A percentile compares a stretch with the other conserved stretches of the same genome.
Evolutionary conservation across 2,329 filamentous ascomycete species (phyloP).

Genomic region (Lachnellula willkommii): DNA sequence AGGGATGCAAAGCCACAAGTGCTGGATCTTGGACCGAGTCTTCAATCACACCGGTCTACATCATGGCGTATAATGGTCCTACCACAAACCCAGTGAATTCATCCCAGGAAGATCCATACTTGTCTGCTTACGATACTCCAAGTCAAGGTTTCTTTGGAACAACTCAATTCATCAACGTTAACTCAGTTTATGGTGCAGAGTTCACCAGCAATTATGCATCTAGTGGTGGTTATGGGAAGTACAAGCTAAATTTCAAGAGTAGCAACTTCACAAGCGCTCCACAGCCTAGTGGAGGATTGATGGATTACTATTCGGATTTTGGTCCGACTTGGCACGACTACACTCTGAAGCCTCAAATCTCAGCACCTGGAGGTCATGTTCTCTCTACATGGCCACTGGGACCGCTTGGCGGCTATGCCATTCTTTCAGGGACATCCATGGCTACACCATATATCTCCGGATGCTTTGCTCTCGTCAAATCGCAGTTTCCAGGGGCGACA

Average conservation of each 20-base stretch:
- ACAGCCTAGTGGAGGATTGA: conserved; percentile 12
- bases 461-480: conserved; percentile 34
- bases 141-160: conserved; percentile 11
- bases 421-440: conserved; percentile 36
- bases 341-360: conserved; percentile 17
- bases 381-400: conserved; percentile 34
- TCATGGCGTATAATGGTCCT: conserved; percentile 13
- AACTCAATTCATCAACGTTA: conserved; percentile 10
- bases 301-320: conserved; percentile 19
- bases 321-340: conserved; percentile 16
- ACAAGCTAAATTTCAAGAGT: conserved; percentile 10
- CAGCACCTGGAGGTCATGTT: conserved; percentile 34
- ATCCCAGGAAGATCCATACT: conserved; percentile 7
- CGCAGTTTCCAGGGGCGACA: conserved; percentile 26
- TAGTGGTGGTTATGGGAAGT: conserved; percentile 13
- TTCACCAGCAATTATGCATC: conserved; percentile 11
- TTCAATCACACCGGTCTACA: conserved; percentile 3
- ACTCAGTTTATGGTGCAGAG: conserved; percentile 6
- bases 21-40: neutral
- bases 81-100: neutral
- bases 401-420: conserved; percentile 29
- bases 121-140: conserved; percentile 14
- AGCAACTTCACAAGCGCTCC: conserved; percentile 4
- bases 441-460: conserved; percentile 33
- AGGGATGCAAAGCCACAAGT: neutral